Evolutionary conservation across 306 rosid genomes (phyloP), one percentile per base, ranked within the genome.

Genomic region (Prinsepia uniflora): DNA sequence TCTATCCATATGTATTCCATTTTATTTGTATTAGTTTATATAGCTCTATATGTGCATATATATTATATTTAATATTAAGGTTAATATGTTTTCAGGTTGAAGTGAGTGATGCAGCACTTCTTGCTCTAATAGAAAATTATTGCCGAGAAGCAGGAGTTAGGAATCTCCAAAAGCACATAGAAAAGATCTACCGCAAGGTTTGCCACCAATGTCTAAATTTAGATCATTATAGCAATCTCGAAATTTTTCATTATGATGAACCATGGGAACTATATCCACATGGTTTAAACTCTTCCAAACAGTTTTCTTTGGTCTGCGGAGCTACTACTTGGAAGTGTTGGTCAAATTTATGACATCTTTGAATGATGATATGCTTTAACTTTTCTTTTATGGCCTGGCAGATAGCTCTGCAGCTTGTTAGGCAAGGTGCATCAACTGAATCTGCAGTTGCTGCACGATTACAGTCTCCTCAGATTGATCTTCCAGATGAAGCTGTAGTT

Each of bases 91-190:
- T 87, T 76, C 83, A 94, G 96, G 96, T 91, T 74, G 96, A 89
- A 68, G 87, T 91, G 78, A 89, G 91, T 30, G 79, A 91, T 79
- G 88, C 86, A 64, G 97, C 99, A 63, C 95, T 95, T 78, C 97
- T 91, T 74, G 73, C 86, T 74, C 83, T 95, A 48, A 80, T 95
- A 58, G 99, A 95, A 81, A 91, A 82, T 81, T 95, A 95, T 74
- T 91, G 96, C 75, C 87, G 96, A 52, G 99, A 94, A 84, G 85
- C 97, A 34, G 96, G 97, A 47, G 96, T 95, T 55, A 78, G 97
- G 74, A 95, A 95, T 80, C 99, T 91, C 74, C 97, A 91, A 80
- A 95, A 95, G 89, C 96, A 91, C 67, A 86, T 91, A 53, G 99
- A 95, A 76, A 95, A 89, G 85, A 89, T 95, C 62, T 95, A 91